phyloP scores from a whole-genome alignment of 1,284 basidiomycete species.

The Microbotryomycetes sp. region DNA sequence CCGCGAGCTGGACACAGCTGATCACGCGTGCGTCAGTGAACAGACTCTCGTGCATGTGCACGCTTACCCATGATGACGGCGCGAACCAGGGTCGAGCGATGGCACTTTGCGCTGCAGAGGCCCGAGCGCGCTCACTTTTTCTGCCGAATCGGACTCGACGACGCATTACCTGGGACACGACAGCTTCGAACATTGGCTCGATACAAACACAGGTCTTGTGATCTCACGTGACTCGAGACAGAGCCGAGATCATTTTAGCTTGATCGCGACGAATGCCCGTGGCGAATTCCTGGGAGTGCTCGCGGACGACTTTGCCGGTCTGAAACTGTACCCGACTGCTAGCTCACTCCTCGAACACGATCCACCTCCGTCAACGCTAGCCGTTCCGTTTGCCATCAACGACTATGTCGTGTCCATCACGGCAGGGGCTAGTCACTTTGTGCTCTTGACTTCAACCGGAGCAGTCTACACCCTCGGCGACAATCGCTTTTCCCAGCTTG shows the following conservation, averaged over 20 bases:
- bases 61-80: background rate
- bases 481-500: conserved; percentile 19
- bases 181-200: background rate
- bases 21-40: conserved; percentile 4
- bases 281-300: conserved; percentile 11
- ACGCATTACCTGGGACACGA: conserved; percentile 15
- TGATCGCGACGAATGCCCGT: conserved; percentile 7
- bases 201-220: background rate
- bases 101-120: background rate
- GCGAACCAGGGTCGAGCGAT: too few species aligned
- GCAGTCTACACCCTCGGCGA: conserved; percentile 12
- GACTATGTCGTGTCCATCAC: conserved; percentile 1
- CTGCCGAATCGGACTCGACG: background rate
- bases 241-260: background rate
- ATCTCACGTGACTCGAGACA: background rate
- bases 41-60: background rate
- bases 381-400: background rate
- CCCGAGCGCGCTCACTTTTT: too few species aligned
- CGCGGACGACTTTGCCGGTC: background rate
- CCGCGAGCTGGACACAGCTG: conserved; percentile 13
- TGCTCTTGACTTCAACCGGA: conserved; percentile 1
- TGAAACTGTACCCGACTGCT: background rate
- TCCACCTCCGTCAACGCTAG: background rate
- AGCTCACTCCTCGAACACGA: background rate
- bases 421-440: conserved; percentile 20